Percentiles rank a stretch among this genome's conserved stretches.
Evolutionary conservation across 345 rosid species (phyloP).

Genomic region (Limnanthes douglasii): DNA sequence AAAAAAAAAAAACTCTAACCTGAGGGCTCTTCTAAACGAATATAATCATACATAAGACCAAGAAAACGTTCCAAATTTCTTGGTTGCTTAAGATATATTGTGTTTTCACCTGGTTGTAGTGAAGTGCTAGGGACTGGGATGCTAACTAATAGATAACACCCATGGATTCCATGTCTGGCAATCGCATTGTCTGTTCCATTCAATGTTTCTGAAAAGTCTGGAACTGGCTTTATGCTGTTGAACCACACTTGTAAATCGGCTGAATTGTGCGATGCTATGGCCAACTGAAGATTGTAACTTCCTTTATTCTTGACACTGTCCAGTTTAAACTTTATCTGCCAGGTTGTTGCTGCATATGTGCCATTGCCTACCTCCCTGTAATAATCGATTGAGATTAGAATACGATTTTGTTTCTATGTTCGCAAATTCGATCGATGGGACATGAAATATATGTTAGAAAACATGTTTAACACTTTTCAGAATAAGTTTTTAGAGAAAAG

Average conservation of each 20-base stretch:
- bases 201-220: conserved; percentile 8
- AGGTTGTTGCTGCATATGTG: conserved; percentile 37
- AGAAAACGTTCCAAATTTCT: conserved; percentile 19
- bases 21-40: conserved; percentile 59
- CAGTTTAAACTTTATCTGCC: conserved; percentile 52
- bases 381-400: neutral
- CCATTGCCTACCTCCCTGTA: conserved; percentile 24
- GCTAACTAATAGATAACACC: conserved; percentile 38
- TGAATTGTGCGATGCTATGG: conserved; percentile 50
- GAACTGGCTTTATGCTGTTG: conserved; percentile 12
- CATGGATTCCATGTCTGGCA: conserved; percentile 22
- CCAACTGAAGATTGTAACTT: conserved; percentile 54
- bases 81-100: conserved; percentile 52
- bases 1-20: too few species aligned
- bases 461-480: too few species aligned
- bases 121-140: conserved; percentile 25
- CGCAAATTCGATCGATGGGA: too few species aligned
- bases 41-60: conserved; percentile 77
- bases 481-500: neutral
- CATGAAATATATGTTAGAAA: neutral
- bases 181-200: conserved; percentile 19
- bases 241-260: conserved; percentile 51
- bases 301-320: conserved; percentile 12
- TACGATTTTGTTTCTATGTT: too few species aligned
- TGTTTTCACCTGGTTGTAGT: conserved; percentile 33